These are phyloP conservation scores for Sequoiadendron giganteum DNA, from an alignment of 75 land plant genomes.

Conservation along the genomic window DNA sequence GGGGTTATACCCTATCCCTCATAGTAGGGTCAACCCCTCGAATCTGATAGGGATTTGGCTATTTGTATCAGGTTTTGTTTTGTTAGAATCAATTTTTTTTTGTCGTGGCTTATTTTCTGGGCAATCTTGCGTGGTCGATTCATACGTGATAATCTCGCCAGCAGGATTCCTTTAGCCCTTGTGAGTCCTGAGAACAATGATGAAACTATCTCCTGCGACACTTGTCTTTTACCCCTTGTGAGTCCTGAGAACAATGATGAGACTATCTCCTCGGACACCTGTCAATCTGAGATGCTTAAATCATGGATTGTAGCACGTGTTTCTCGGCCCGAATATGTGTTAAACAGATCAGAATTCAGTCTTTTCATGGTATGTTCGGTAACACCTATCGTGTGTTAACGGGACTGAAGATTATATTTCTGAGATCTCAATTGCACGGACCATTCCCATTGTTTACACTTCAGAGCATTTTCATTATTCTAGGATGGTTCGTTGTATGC, in stretches of 20 bases:
- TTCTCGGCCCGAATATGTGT: neutral
- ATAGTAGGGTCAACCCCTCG: too few relatives aligned
- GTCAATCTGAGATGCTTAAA: neutral
- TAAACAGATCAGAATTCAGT: neutral
- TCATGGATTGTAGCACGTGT: neutral
- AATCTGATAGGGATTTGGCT: too few relatives aligned
- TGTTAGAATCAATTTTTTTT: neutral
- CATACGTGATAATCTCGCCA: neutral
- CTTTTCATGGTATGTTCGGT: neutral
- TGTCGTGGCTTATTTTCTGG: rapidly evolving
- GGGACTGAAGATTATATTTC: neutral
- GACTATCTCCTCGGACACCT: neutral
- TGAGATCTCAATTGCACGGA: neutral
- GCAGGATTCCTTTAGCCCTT: neutral
- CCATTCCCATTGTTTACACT: neutral
- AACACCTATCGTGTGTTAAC: neutral
- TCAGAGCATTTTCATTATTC: neutral
- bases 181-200: neutral
- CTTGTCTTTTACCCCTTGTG: neutral
- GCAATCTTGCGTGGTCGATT: neutral
- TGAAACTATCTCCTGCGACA: neutral
- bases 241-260: neutral
- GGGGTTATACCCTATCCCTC: too few relatives aligned
- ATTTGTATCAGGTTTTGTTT: neutral
- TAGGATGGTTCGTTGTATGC: neutral